phyloP scores from a whole-genome alignment of 2,329 filamentous ascomycete species.

The Alternaria postmessia region DNA sequence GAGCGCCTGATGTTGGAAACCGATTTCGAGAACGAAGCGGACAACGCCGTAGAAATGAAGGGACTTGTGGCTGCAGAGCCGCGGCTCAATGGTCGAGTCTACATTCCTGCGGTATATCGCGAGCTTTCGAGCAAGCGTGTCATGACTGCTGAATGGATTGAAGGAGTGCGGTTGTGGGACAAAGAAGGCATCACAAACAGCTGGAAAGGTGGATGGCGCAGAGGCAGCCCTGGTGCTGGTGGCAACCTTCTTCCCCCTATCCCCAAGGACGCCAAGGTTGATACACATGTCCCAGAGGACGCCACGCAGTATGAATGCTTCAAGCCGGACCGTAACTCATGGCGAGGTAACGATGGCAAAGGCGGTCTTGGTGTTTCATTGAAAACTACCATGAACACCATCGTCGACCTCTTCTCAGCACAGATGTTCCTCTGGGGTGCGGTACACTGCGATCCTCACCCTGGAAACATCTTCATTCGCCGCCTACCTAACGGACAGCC shows the following conservation, averaged over 20 bases:
- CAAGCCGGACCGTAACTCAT: slow-evolving; percentile 82
- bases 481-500: slow-evolving; percentile 81
- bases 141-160: slow-evolving; percentile 97
- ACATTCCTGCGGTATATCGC: slow-evolving; percentile 84
- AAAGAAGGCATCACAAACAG: slow-evolving; percentile 78
- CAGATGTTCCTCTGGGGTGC: slow-evolving; percentile 98
- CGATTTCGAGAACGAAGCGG: slow-evolving; percentile 90
- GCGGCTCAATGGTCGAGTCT: slow-evolving; percentile 79
- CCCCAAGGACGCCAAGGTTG: slow-evolving; percentile 45
- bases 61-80: slow-evolving; percentile 77
- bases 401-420: slow-evolving; percentile 94
- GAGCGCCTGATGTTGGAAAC: slow-evolving; percentile 93
- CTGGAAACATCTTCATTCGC: slow-evolving; percentile 95
- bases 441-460: slow-evolving; percentile 96
- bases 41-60: slow-evolving; percentile 87
- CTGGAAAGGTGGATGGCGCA: slow-evolving; percentile 80
- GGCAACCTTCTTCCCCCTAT: slow-evolving; percentile 67
- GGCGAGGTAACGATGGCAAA: slow-evolving; percentile 74
- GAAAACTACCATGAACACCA: slow-evolving; percentile 92
- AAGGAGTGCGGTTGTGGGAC: slow-evolving; percentile 92
- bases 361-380: slow-evolving; percentile 85
- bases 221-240: slow-evolving; percentile 79
- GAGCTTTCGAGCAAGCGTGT: slow-evolving; percentile 84
- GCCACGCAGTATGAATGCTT: slow-evolving; percentile 63
- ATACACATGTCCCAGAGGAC: slow-evolving; percentile 40